Conservation (phyloP, 257 asterid species). For the Dorcoceras hygrometricum region DNA sequence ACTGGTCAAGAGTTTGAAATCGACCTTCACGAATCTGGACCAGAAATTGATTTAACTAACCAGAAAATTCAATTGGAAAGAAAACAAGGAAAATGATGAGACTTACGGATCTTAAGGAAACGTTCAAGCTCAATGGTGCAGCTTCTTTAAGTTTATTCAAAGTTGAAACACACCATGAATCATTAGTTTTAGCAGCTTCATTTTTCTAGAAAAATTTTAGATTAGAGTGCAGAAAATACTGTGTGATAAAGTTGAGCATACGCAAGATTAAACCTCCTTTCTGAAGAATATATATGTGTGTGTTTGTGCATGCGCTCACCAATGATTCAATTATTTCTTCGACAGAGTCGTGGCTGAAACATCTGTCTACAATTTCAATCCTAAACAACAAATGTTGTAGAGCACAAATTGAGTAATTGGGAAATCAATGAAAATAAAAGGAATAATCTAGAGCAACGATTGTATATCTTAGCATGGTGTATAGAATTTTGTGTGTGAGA, state of each 20-base stretch:
- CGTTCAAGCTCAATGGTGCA: constrained; percentile 92
- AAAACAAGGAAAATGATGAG: neutral
- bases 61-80: neutral
- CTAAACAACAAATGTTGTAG: constrained; percentile 37
- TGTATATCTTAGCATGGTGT: constrained; percentile 16
- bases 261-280: neutral
- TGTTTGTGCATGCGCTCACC: too few species aligned
- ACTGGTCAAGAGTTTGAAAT: constrained; percentile 83
- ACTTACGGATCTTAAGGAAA: constrained; percentile 89
- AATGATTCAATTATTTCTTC: constrained; percentile 84
- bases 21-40: constrained; percentile 91
- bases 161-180: constrained; percentile 63
- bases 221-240: constrained; percentile 8
- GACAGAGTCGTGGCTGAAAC: constrained; percentile 83
- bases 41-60: constrained; percentile 17
- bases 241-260: neutral
- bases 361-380: constrained; percentile 67
- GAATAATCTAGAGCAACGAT: constrained; percentile 7
- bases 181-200: constrained; percentile 70
- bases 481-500: too few species aligned
- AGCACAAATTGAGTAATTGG: neutral
- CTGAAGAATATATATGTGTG: neutral
- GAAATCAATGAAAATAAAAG: neutral
- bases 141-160: constrained; percentile 70
- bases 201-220: constrained; percentile 43